Evolutionary conservation across 345 rosid species (phyloP), one percentile per base, ranked within the genome.

Genomic region (Pugionium cornutum): DNA sequence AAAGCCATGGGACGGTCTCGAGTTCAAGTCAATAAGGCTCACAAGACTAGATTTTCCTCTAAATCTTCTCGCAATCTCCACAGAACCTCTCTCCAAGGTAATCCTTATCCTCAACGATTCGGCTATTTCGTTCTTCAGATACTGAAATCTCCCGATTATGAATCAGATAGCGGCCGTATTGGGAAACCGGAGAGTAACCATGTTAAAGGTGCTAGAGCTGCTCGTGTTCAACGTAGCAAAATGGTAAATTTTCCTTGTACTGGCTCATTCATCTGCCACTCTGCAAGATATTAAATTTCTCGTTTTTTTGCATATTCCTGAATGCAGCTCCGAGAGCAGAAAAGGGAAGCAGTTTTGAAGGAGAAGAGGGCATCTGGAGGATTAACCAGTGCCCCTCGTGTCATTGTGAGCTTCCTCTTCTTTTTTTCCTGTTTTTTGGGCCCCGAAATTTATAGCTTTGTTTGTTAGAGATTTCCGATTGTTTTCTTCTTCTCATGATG

Each of bases 1-100:
- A 18, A 18, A 18, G 18, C 78, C 72, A 85, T 89, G 90, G 90
- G 84, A 73, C 82, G 83, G 4, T 83, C 96, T 67, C 81, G 92
- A 76, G 82, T 65, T 76, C 98, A 92, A 76, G 80, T 82, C 6
- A 92, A 89, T 66, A 92, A 92, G 61, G 32, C 91, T 64, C 98
- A 92, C 79, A 92, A 89, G 72, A 53, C 96, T 29, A 82, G 97
- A 31, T 86, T 86, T 65, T 65, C 90, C 27, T 77, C 96, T 68
- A 92, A 88, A 67, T 84, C 98, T 9, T 75, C 89, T 57, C 87
- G 95, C 33, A 88, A 83, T 66, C 78, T 92, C 48, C 97, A 88
- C 74, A 88, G 75, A 74, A 81, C 86, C 7, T 73, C 89, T 27
- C 75, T 54, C 6, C 78, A 81, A 83, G 96, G 97, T 89, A 34